Evolutionary conservation across 371 early-diverging fungal species (phyloP).

Genomic region (Mucor saturninus): DNA sequence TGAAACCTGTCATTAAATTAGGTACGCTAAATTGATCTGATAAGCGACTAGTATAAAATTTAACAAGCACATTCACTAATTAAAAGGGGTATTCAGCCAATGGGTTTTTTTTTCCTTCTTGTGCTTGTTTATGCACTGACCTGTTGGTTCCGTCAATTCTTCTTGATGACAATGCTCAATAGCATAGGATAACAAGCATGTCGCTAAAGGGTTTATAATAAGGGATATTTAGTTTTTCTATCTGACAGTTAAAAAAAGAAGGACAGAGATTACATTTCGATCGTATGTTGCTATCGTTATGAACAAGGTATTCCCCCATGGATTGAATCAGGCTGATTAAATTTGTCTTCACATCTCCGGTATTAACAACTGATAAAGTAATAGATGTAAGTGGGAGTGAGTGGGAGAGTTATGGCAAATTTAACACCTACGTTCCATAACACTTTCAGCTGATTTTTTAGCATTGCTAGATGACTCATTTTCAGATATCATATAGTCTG

Average conservation of each 20-base stretch:
- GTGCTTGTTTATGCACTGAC: not conserved
- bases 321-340: slow-evolving; percentile 13
- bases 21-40: slow-evolving; percentile 75
- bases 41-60: slow-evolving; percentile 76
- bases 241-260: not conserved
- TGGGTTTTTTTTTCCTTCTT: not conserved
- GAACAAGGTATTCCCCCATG: slow-evolving; percentile 6
- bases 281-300: slow-evolving; percentile 14
- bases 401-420: not conserved
- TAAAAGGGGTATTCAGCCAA: not conserved
- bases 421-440: slow-evolving; percentile 5
- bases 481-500: slow-evolving; percentile 17
- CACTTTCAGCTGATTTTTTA: not conserved
- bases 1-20: slow-evolving; percentile 65
- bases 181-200: slow-evolving; percentile 9
- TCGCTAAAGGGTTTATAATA: slow-evolving; percentile 6
- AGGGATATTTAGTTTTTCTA: not conserved
- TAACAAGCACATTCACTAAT: slow-evolving; percentile 64
- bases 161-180: slow-evolving; percentile 4
- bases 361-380: not conserved
- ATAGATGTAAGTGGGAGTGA: not conserved
- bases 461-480: not conserved
- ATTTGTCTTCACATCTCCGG: slow-evolving; percentile 4
- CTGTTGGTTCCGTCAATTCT: slow-evolving; percentile 3
- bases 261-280: slow-evolving; percentile 10